Base-by-base conservation (phyloP, 2,329 filamentous ascomycete species). In the Phaeomoniella chlamydospora region DNA sequence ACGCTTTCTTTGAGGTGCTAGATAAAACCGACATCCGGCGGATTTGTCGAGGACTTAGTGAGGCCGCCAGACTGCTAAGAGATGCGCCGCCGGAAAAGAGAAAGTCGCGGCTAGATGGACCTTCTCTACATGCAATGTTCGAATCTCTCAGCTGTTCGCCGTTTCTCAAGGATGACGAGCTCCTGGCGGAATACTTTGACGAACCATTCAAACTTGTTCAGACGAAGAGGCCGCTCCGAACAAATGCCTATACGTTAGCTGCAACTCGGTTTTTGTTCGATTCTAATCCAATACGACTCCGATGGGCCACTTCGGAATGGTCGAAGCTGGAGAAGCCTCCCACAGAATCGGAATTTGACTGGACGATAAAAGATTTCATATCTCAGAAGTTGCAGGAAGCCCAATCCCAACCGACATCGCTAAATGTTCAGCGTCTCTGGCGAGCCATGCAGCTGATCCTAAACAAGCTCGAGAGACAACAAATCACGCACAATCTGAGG, bases 211-310 rank as follows among this genome's bases (percentile, higher is more conserved):
- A 74, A 45, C 69, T 85, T 15, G 75, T 92, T 2, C 83, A 88
- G 55, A 74, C 74, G 11, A 87, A 79, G 49, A 85, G 74, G 47
- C 74, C 75, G n/a, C 65, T 94, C 13, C 85, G 80, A 50, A 68
- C 94, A 16, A 73, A 75, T 2, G 72, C 77, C 16, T 84, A 70
- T 38, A 69, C 92, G 2, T 87, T 88, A 2, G 83, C 84, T 10
- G 84, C 90, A 67, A 81, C 80, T 2, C 74, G 71, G 14, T 94
- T 94, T 47, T 67, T 94, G 2, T 94, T 94, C 50, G 78, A 82
- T 44, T 62, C 72, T 18, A 75, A 88, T 42, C 58, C 65, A 15
- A 61, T 63, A 33, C 73, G 81, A 35, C 67, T 67, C 29, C 60
- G 65, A 30, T 93, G 86, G 69, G 84, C 83, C 1, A 61, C 67